Evolutionary conservation across 192 early-diverging fungal genomes (phyloP).

Genomic region (Paraglomus occultum): DNA sequence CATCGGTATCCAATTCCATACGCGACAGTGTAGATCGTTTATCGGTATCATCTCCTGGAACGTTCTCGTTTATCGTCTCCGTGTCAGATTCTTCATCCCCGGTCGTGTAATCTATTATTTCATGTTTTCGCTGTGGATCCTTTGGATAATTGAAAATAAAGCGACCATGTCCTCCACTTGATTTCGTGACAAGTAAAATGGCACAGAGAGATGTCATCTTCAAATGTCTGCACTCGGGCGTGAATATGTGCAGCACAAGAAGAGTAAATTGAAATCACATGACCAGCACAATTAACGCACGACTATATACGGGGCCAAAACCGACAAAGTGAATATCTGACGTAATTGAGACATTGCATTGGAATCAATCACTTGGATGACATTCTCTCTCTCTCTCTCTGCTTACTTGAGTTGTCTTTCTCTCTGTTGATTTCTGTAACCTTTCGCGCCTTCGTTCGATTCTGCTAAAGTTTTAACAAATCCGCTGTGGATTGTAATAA

Average conservation of each 20-base stretch:
- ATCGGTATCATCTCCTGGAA: conserved; percentile 5
- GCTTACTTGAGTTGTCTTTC: too few relatives aligned
- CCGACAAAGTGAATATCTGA: too few relatives aligned
- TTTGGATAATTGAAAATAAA: conserved; percentile 75
- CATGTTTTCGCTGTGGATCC: conserved; percentile 33
- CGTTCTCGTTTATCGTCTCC: conserved; percentile 12
- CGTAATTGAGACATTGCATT: too few relatives aligned
- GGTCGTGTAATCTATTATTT: neutral
- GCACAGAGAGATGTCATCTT: conserved; percentile 49
- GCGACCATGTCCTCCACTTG: conserved; percentile 61
- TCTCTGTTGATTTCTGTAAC: too few relatives aligned
- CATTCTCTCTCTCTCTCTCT: too few relatives aligned
- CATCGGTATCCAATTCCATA: conserved; percentile 22
- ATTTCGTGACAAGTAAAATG: conserved; percentile 69
- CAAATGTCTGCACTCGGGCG: too few relatives aligned
- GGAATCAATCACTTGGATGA: too few relatives aligned
- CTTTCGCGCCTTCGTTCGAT: too few relatives aligned
- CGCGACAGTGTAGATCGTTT: neutral
- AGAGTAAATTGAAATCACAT: neutral
- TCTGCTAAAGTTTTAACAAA: too few relatives aligned
- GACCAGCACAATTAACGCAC: too few relatives aligned
- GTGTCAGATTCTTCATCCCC: neutral
- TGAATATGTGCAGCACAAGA: neutral
- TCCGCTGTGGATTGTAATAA: too few relatives aligned
- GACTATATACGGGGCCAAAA: too few relatives aligned